Evolutionary conservation across 2,329 filamentous ascomycete genomes (phyloP).

Genomic region (Cytospora piceicola): DNA sequence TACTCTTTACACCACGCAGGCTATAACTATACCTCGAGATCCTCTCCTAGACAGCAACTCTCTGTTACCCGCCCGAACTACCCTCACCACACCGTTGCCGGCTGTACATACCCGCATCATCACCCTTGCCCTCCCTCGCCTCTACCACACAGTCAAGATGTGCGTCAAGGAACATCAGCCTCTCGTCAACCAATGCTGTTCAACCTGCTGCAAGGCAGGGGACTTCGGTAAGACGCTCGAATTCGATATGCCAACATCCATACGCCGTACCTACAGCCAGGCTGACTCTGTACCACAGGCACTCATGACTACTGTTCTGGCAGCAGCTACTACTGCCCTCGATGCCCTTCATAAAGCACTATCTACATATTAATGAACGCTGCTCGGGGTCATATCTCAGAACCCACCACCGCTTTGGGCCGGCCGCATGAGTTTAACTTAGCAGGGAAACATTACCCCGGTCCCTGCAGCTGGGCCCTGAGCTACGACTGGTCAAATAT

Average conservation of each 20-base stretch:
- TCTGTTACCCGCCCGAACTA: not conserved
- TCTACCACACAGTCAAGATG: constrained; percentile 39
- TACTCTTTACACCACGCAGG: not conserved
- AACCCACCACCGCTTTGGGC: constrained; percentile 35
- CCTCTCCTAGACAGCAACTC: constrained; percentile 4
- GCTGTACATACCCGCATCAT: not conserved
- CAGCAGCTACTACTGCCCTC: constrained; percentile 46
- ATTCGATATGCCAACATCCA: not conserved
- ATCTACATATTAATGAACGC: not conserved
- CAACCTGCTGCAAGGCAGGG: constrained; percentile 55
- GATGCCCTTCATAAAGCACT: constrained; percentile 43
- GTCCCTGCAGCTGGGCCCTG: constrained; percentile 27
- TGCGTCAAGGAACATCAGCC: constrained; percentile 47
- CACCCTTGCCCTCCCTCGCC: not conserved
- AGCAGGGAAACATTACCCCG: constrained; percentile 14
- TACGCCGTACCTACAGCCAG: not conserved
- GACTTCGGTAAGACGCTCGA: constrained; percentile 44
- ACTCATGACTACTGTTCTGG: constrained; percentile 55
- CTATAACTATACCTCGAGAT: not conserved
- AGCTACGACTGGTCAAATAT: constrained; percentile 20
- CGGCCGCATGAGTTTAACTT: constrained; percentile 31
- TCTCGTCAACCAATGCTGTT: constrained; percentile 56
- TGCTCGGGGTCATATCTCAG: not conserved
- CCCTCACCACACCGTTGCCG: not conserved
- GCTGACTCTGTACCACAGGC: constrained; percentile 22